Percentiles rank a stretch among this genome's conserved stretches.
Conservation (phyloP, 2,329 filamentous ascomycete genomes). For the Pseudocercospora macadamiae region DNA sequence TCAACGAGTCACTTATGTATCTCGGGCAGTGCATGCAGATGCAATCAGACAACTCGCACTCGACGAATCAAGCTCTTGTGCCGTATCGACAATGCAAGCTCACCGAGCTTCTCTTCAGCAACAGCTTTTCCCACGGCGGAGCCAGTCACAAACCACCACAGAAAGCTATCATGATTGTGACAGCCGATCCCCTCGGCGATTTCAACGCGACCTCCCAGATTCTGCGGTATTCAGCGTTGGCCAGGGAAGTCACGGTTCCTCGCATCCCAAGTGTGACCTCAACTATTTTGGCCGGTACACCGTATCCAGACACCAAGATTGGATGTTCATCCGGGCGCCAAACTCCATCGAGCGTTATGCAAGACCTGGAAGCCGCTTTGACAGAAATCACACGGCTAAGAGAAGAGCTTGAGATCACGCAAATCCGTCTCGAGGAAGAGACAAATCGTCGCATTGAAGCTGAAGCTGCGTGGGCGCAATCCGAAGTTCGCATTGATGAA, state of each 20-base stretch:
- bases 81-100: conserved; percentile 64
- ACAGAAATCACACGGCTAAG: conserved; percentile 79
- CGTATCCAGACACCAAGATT: conserved; percentile 22
- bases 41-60: conserved; percentile 77
- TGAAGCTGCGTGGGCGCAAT: conserved; percentile 72
- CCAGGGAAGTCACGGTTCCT: conserved; percentile 88
- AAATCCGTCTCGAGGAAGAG: conserved; percentile 70
- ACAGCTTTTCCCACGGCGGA: conserved; percentile 51
- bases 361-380: conserved; percentile 80
- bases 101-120: conserved; percentile 56
- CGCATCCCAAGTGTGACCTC: conserved; percentile 81
- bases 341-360: conserved; percentile 51
- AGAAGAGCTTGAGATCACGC: conserved; percentile 75
- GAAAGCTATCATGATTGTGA: conserved; percentile 93
- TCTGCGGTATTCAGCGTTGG: conserved; percentile 88
- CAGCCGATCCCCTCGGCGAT: conserved; percentile 88
- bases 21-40: conserved; percentile 95
- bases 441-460: conserved; percentile 69
- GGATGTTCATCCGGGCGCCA: conserved; percentile 40
- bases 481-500: conserved; percentile 66
- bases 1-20: conserved; percentile 98
- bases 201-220: conserved; percentile 98
- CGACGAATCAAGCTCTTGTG: conserved; percentile 65
- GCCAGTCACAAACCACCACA: conserved; percentile 67
- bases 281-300: conserved; percentile 57